Evolutionary conservation across 108 stramenopile genomes (phyloP).

Genomic region (Poteriospumella lacustris): DNA sequence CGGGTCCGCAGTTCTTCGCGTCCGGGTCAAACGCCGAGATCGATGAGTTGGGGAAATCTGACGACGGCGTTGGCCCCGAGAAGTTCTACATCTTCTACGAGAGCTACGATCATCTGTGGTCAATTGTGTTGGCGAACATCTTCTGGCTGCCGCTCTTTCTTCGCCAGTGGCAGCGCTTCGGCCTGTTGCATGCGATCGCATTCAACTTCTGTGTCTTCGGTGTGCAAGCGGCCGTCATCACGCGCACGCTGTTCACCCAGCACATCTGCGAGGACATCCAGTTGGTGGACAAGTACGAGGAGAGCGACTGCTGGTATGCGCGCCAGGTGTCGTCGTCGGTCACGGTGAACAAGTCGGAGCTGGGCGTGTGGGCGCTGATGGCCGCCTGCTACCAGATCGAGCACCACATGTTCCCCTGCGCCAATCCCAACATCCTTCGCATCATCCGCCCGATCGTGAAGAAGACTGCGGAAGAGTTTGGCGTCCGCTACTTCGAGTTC

Average conservation of each 20-base stretch:
- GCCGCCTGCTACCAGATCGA: conserved; percentile 50
- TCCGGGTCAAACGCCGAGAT: too few relatives aligned
- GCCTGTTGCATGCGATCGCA: neutral
- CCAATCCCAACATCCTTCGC: conserved; percentile 34
- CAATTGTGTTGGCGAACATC: neutral
- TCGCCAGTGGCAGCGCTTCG: neutral
- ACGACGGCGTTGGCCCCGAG: too few relatives aligned
- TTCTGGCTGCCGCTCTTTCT: neutral
- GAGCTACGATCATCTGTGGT: too few relatives aligned
- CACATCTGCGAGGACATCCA: neutral
- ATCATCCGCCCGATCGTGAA: conserved; percentile 35
- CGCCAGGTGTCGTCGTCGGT: neutral
- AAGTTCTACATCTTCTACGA: too few relatives aligned
- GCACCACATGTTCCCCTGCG: conserved; percentile 47
- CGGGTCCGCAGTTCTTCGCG: too few relatives aligned
- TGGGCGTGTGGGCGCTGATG: too few relatives aligned
- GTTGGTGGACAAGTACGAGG: neutral
- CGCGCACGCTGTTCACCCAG: neutral
- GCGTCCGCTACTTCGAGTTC: conserved; percentile 34
- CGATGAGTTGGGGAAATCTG: too few relatives aligned
- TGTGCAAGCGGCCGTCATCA: neutral
- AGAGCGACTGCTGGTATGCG: neutral
- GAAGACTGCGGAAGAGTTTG: conserved; percentile 30
- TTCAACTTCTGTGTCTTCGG: neutral
- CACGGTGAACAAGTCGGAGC: neutral